Percentiles rank a stretch among this genome's conserved stretches.
phyloP scores from a whole-genome alignment of 345 rosid genomes.

The Gossypium anomalum region DNA sequence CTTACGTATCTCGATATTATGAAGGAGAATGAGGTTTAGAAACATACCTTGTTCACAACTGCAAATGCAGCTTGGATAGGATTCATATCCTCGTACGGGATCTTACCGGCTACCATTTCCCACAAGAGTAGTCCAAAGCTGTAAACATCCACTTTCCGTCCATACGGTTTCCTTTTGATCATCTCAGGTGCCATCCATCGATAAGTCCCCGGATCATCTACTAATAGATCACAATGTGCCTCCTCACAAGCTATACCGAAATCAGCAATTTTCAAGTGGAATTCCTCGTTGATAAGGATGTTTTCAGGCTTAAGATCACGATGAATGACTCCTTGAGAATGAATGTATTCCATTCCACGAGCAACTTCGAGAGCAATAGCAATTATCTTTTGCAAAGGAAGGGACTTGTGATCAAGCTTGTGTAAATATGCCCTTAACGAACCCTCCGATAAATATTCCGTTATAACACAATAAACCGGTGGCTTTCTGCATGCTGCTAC shows the following conservation, averaged over 20 bases:
- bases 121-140: constrained; percentile 93
- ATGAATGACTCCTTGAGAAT: constrained; percentile 80
- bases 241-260: constrained; percentile 98
- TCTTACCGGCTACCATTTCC: constrained; percentile 93
- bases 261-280: constrained; percentile 80
- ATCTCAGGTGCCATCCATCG: constrained; percentile 99
- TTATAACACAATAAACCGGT: constrained; percentile 63
- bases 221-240: constrained; percentile 66
- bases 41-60: constrained; percentile 80
- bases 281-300: constrained; percentile 66
- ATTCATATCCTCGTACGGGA: constrained; percentile 95
- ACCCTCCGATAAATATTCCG: constrained; percentile 69
- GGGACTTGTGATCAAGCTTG: constrained; percentile 75
- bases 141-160: constrained; percentile 84
- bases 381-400: constrained; percentile 60
- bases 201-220: constrained; percentile 96
- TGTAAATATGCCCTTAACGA: constrained; percentile 86
- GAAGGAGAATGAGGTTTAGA: neutral
- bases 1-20: neutral
- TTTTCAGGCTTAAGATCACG: constrained; percentile 99
- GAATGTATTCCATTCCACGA: constrained; percentile 89
- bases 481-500: constrained; percentile 77
- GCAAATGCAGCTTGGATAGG: constrained; percentile 99
- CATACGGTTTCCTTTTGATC: constrained; percentile 84
- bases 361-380: constrained; percentile 75